Base-by-base conservation (phyloP, 2,329 filamentous ascomycete species). In the Onygenales sp. region DNA sequence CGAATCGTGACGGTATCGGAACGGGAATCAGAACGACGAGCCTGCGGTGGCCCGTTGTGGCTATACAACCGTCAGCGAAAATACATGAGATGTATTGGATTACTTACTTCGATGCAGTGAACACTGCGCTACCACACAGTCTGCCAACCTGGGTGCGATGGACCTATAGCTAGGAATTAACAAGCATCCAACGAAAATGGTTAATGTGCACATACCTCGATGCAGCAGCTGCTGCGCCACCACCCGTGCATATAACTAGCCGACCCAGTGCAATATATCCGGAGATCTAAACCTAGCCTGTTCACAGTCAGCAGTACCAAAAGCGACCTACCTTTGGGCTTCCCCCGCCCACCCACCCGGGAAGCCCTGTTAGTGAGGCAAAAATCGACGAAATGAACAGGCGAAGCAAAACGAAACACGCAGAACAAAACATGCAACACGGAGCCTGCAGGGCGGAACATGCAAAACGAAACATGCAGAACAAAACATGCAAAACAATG, bases 271-370 rank as follows among this genome's bases (percentile, higher is more conserved):
- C 21, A 5, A 27, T 27, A 27, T 27, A 27, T 27, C 21, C 21
- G 21, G 21, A 5, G 21, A 27, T 27, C 21, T 3, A 27, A 27
- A 27, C 21, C 21, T 11, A 4, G 3, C 33, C 52, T 54, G 37
- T 51, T 36, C n/a, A 52, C 42, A 48, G 52, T 62, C 40, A 63
- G 57, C 56, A 58, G 43, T 47, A 56, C 54, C 57, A 31, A 54
- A 43, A 34, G 21, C 36, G 33, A 48, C 53, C 49, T 46, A 46
- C 43, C 43, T 2, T 33, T 34, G 6, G 31, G 31, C 43, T 46
- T 46, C 43, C 43, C 31, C 31, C 43, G 32, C 43, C 43, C 43
- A 9, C 43, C 43, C 31, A 32, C 31, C 43, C 7, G 13, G 31
- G 11, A 46, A 46, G 31, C 31, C 13, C 27, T 10, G 43, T 14